Percentiles rank a stretch among this genome's conserved stretches.
phyloP scores from a whole-genome alignment of 768 basidiomycete genomes.

The Auricularia sp. region DNA sequence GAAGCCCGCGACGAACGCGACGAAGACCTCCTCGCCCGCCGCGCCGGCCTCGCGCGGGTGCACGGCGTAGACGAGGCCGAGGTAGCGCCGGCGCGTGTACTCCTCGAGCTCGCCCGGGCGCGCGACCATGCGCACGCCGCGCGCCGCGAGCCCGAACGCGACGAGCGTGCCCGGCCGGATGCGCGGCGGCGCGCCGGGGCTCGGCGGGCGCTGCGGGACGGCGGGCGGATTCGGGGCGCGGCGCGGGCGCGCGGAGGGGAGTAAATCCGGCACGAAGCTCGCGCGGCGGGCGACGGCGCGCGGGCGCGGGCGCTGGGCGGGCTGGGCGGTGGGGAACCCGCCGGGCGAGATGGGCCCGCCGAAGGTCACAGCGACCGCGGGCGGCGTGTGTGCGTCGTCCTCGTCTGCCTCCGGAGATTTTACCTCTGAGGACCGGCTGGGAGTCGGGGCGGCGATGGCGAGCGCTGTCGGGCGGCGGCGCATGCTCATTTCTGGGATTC shows the following conservation, averaged over 20 bases:
- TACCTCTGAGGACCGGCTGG: no score
- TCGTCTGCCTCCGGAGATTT: no score
- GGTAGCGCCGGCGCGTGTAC: neutral
- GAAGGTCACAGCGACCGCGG: no score
- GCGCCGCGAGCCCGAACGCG: neutral
- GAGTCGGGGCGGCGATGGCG: no score
- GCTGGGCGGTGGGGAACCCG: neutral
- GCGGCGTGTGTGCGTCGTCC: no score
- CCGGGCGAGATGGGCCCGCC: no score
- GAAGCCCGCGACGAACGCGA: neutral
- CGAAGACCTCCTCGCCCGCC: neutral
- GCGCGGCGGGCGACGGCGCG: neutral
- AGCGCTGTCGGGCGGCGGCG: no score
- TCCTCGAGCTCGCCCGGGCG: neutral
- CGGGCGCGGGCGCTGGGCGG: neutral
- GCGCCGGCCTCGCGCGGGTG: neutral
- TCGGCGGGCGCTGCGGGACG: neutral
- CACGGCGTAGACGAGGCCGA: neutral
- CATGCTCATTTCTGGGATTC: no score
- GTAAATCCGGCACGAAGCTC: neutral
- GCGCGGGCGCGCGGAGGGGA: neutral
- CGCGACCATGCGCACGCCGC: neutral
- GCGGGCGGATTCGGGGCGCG: neutral
- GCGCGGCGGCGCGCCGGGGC: neutral
- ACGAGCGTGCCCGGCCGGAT: neutral